Conservation (phyloP, 192 early-diverging fungal genomes). For the Coemansia sp. region DNA sequence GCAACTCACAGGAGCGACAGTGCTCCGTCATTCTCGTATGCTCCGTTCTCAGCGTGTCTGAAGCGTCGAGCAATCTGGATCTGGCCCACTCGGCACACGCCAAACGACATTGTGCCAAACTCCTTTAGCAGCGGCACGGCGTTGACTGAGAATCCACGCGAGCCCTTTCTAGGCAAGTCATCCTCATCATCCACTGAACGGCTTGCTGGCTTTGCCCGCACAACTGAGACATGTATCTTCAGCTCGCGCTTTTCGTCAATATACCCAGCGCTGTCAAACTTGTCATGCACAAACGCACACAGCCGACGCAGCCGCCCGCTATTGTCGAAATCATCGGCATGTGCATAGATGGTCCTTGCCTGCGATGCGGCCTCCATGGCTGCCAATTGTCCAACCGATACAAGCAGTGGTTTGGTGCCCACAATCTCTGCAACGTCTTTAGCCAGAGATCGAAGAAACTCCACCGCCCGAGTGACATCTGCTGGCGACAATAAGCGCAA, state of each 20-base stretch:
- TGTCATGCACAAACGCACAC: slow-evolving; percentile 22
- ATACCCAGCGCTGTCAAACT: slow-evolving; percentile 29
- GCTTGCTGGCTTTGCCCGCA: slow-evolving; percentile 13
- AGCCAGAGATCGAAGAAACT: slow-evolving; percentile 25
- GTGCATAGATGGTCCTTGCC: slow-evolving; percentile 25
- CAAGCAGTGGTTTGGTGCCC: slow-evolving; percentile 15
- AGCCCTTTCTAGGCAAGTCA: not conserved
- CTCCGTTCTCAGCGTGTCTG: slow-evolving; percentile 19
- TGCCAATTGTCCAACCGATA: slow-evolving; percentile 15
- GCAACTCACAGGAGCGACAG: not conserved
- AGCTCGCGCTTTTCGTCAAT: slow-evolving; percentile 42
- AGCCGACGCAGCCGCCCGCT: slow-evolving; percentile 13
- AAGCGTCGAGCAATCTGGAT: slow-evolving; percentile 44
- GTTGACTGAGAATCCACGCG: slow-evolving; percentile 13
- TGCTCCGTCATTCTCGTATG: slow-evolving; percentile 35
- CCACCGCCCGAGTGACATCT: slow-evolving; percentile 16
- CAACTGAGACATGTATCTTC: slow-evolving; percentile 32
- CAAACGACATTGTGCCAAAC: slow-evolving; percentile 27
- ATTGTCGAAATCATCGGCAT: slow-evolving; percentile 22
- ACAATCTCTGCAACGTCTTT: slow-evolving; percentile 14
- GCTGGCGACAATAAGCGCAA: slow-evolving; percentile 25
- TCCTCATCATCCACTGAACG: too few species aligned
- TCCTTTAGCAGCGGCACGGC: slow-evolving; percentile 25
- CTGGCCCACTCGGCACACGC: slow-evolving; percentile 32
- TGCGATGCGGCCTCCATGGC: slow-evolving; percentile 24